Percentiles rank a stretch among this genome's conserved stretches.
Evolutionary conservation across 2,329 filamentous ascomycete genomes (phyloP).

Genomic region (Stagonosporopsis rhizophila): DNA sequence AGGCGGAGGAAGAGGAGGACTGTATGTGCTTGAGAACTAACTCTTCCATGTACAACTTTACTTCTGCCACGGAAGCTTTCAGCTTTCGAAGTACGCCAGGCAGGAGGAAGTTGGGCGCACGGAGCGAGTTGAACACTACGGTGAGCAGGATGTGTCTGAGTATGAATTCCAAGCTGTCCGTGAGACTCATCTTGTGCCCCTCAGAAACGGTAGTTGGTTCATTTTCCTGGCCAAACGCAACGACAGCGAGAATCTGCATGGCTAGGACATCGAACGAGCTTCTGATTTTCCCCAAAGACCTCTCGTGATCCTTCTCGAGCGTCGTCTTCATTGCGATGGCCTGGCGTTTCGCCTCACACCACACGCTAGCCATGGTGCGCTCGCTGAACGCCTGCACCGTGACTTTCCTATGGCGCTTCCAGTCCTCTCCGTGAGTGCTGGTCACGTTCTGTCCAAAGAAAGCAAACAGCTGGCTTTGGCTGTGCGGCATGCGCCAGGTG

Average conservation of each 20-base stretch:
- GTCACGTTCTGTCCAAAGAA: constrained; percentile 30
- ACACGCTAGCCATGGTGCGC: constrained; percentile 19
- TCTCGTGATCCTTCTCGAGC: background rate
- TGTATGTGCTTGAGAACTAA: constrained; percentile 24
- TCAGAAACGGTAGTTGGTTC: constrained; percentile 8
- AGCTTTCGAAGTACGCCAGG: constrained; percentile 16
- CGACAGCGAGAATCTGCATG: constrained; percentile 25
- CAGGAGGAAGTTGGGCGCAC: constrained; percentile 23
- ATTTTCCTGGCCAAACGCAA: constrained; percentile 26
- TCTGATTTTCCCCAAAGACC: constrained; percentile 6
- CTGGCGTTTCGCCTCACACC: constrained; percentile 20
- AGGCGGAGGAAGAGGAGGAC: background rate
- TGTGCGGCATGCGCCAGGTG: constrained; percentile 17
- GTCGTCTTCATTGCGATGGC: constrained; percentile 8
- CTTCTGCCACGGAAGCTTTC: constrained; percentile 21
- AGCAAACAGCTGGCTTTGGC: constrained; percentile 24
- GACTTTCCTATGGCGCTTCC: constrained; percentile 33
- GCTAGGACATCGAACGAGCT: constrained; percentile 25
- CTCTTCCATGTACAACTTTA: constrained; percentile 30
- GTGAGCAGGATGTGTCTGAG: constrained; percentile 25
- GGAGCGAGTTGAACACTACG: constrained; percentile 21
- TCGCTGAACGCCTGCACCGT: constrained; percentile 28
- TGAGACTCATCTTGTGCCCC: constrained; percentile 24
- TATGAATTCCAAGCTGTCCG: constrained; percentile 27
- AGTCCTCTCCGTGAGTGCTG: constrained; percentile 26